Conservation (phyloP, 1,139 yeast species). For the Lodderomyces metapsilosis region DNA sequence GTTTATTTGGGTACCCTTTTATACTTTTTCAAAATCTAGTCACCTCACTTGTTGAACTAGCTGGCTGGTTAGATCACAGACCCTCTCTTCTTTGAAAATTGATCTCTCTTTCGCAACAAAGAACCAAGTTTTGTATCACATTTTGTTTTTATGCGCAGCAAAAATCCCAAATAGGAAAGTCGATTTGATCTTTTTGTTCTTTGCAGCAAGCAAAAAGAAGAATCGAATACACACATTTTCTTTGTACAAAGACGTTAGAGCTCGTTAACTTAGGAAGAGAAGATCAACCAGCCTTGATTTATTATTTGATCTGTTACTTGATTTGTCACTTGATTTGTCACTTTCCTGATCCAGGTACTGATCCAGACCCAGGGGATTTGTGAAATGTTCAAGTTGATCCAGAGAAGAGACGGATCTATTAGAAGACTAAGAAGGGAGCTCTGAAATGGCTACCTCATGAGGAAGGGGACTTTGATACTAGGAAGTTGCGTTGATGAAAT, state of each 20-base stretch:
- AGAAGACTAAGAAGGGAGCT: no score
- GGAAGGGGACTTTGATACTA: no score
- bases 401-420: no score
- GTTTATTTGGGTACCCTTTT: not conserved
- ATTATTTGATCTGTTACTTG: not conserved
- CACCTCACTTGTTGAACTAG: no score
- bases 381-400: no score
- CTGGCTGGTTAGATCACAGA: constrained; percentile 1
- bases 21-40: no score
- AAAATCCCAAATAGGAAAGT: constrained; percentile 6
- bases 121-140: not conserved
- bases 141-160: constrained; percentile 4
- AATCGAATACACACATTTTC: not conserved
- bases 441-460: no score
- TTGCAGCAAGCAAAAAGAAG: not conserved
- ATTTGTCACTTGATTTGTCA: not conserved
- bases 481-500: no score
- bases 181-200: constrained; percentile 1
- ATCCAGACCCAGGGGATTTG: no score
- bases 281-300: not conserved
- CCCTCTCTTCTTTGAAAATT: not conserved
- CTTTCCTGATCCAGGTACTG: not conserved
- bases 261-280: not conserved
- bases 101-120: constrained; percentile 1
- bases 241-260: not conserved